These are phyloP conservation scores for Podaxis mareebaensis DNA, from an alignment of 768 basidiomycete species.

Conservation along the genomic window DNA sequence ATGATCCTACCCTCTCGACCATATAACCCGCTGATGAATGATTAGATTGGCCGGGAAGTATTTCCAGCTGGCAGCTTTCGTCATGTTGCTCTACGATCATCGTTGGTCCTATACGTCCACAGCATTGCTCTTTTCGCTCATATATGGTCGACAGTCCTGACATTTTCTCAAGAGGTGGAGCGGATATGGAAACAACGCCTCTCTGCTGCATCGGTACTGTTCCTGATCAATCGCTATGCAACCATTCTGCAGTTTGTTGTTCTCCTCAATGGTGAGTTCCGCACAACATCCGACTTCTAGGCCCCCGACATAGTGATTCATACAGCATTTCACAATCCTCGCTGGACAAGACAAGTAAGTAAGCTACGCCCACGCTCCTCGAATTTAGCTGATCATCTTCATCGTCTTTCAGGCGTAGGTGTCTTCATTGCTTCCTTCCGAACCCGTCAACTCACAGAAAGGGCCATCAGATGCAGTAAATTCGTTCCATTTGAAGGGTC, in stretches of 20 bases:
- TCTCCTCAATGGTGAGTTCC: constrained; percentile 23
- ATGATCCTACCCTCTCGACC: background rate
- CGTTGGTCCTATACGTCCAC: constrained; percentile 10
- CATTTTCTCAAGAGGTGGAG: constrained; percentile 24
- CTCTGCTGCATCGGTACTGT: constrained; percentile 27
- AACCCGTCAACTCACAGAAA: background rate
- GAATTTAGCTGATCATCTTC: background rate
- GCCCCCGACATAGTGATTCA: background rate
- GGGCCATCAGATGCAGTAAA: constrained; percentile 21
- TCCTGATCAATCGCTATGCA: constrained; percentile 30
- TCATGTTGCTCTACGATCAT: constrained; percentile 24
- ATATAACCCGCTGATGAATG: background rate
- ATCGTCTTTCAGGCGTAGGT: background rate
- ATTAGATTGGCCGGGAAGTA: constrained; percentile 20
- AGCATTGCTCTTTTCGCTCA: background rate
- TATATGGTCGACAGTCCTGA: constrained; percentile 7
- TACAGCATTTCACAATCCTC: constrained; percentile 26
- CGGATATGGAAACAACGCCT: constrained; percentile 29
- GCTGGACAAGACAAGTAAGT: constrained; percentile 24
- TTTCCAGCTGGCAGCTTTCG: constrained; percentile 24
- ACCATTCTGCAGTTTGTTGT: constrained; percentile 29
- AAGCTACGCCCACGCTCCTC: background rate
- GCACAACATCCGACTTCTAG: background rate
- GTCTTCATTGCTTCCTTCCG: background rate
- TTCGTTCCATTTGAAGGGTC: constrained; percentile 32